Evolutionary conservation across 768 basidiomycete species (phyloP), one percentile per base, ranked within the genome.

Genomic region (Suillus bovinus): DNA sequence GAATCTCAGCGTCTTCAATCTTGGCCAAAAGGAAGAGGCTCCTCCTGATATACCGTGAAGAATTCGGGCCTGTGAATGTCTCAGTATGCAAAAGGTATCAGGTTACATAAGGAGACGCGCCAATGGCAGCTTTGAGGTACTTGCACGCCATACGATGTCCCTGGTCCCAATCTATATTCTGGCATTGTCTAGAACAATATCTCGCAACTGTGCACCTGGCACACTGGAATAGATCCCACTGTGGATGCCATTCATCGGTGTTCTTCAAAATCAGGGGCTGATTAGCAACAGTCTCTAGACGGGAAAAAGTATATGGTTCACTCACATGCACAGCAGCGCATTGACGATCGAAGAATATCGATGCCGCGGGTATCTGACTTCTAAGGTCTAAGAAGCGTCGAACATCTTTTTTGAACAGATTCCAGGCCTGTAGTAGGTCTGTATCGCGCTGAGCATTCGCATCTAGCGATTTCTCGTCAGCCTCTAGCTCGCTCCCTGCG

Each of bases 171-270:
- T 56, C 55, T 22, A 41, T 39, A 2, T 39, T 56, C 38, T 56
- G 55, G 11, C 55, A 56, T 56, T 56, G 55, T 29, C 38, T 56
- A 39, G 55, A 56, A 39, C 55, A 56, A 39, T 56, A 56, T 7
- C 55, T 56, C 20, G 55, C 55, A 29, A 56, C 55, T 13, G 55
- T 56, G 27, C 55, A 56, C 55, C 39, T 41, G 38, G 55, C 38
- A 39, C 55, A 56, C 55, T 56, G 55, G 17, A 56, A 56, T 20
- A 56, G 38, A 29, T 56, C 55, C 55, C 55, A 56, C 24, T 56
- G 55, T 10, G 55, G 55, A 56, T 56, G 55, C 55, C 55, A 56
- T 56, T 56, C 55, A 27, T 56, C 55, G 14, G 24, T 56, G 27
- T 56, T 56, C 55, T 56, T 36, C 54, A 39, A 17, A 39, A 38